Conservation (phyloP, 352 stramenopile species). For the Globisporangium irregulare region DNA sequence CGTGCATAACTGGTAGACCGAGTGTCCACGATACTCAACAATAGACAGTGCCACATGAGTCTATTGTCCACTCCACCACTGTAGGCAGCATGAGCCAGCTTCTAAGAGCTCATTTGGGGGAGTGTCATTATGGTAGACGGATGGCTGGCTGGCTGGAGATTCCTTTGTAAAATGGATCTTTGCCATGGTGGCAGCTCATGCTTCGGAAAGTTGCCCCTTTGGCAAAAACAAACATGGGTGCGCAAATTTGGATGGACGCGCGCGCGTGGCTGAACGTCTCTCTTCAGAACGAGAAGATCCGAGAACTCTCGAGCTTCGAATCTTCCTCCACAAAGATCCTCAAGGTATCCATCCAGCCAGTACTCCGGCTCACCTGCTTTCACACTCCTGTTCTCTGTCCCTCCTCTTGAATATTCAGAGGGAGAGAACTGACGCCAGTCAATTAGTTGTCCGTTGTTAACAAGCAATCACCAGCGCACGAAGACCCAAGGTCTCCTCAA, state of each 20-base stretch:
- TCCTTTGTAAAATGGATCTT: neutral
- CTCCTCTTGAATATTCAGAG: neutral
- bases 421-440: neutral
- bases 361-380: neutral
- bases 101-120: neutral
- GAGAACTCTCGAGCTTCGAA: neutral
- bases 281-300: neutral
- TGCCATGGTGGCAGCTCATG: neutral
- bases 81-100: neutral
- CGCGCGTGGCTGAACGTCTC: too few relatives aligned
- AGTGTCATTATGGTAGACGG: neutral
- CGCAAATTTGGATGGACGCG: neutral
- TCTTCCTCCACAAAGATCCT: neutral
- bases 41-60: neutral
- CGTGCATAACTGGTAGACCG: too few relatives aligned
- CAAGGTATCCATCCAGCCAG: neutral
- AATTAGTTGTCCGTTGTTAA: neutral
- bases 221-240: neutral
- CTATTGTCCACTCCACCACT: neutral
- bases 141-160: neutral
- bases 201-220: neutral
- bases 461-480: too few relatives aligned
- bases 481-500: too few relatives aligned
- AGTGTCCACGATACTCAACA: neutral
- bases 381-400: neutral